phyloP scores from a whole-genome alignment of 257 asterid genomes.

The Vinca minor region DNA sequence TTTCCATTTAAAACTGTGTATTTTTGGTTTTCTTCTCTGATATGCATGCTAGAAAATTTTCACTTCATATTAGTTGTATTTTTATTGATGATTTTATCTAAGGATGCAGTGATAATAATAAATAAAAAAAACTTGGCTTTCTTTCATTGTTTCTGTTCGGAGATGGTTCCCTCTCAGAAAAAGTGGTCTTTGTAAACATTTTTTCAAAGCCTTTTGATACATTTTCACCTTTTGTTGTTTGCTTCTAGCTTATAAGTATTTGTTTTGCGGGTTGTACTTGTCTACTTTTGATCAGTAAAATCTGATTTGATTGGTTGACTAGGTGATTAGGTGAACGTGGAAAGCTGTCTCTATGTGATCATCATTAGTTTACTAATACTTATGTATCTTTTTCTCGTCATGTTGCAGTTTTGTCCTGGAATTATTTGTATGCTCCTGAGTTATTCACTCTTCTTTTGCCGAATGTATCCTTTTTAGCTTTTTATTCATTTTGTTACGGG shows the following conservation, averaged over 20 bases:
- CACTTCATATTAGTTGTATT: not conserved
- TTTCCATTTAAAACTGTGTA: not conserved
- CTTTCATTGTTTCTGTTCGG: not conserved
- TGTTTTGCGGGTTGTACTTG: not conserved
- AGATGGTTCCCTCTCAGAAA: not conserved
- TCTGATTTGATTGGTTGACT: not conserved
- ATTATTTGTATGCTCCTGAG: not conserved
- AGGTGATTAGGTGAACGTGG: not conserved
- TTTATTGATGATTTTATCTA: not conserved
- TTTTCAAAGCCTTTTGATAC: not conserved
- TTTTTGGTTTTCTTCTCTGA: constrained; percentile 3
- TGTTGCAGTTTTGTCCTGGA: not conserved
- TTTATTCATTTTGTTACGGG: constrained; percentile 18
- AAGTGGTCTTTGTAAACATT: not conserved
- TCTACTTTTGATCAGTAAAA: not conserved
- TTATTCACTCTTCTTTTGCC: not conserved
- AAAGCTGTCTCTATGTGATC: not conserved
- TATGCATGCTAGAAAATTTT: not conserved
- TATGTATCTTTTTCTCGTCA: not conserved
- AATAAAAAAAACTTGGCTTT: not conserved
- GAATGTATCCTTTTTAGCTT: not conserved
- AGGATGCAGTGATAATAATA: not conserved
- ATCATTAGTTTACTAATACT: not conserved
- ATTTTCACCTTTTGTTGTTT: not conserved
- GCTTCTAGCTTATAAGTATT: not conserved